These are phyloP conservation scores for Arabis hirsuta DNA, from an alignment of 345 rosid species.

Conservation along the genomic window DNA sequence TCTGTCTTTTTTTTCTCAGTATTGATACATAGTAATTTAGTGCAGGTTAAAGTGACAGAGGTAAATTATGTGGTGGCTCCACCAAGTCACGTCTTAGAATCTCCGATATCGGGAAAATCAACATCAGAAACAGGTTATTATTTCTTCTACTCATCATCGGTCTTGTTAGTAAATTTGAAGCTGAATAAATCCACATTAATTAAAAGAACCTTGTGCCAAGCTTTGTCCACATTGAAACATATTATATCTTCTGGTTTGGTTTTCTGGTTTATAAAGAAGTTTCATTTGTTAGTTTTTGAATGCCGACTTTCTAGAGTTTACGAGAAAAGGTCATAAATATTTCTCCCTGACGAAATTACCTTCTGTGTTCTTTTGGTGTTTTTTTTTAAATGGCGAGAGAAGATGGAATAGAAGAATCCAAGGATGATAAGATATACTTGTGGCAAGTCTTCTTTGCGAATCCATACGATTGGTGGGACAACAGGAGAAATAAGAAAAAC, in stretches of 20 bases:
- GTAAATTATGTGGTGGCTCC: conserved; percentile 51
- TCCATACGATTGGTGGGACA: conserved; percentile 89
- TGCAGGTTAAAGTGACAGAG: conserved; percentile 65
- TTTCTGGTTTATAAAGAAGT: not conserved
- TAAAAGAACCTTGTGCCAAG: not conserved
- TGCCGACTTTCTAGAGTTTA: not conserved
- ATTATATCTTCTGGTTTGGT: conserved; percentile 15
- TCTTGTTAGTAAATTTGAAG: conserved; percentile 1
- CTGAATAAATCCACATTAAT: conserved; percentile 1
- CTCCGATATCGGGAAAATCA: conserved; percentile 31
- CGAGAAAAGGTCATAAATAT: not conserved
- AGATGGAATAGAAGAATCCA: conserved; percentile 30
- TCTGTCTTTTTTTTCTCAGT: not conserved
- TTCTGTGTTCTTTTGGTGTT: conserved; percentile 21
- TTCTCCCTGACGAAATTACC: not conserved
- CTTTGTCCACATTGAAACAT: not conserved
- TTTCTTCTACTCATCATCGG: not conserved
- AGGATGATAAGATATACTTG: conserved; percentile 45
- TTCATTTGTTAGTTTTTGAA: not conserved
- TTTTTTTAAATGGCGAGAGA: not conserved
- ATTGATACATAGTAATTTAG: not conserved
- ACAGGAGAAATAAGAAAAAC: conserved; percentile 57
- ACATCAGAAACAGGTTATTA: conserved; percentile 49
- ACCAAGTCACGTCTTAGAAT: conserved; percentile 31
- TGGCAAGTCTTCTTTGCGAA: conserved; percentile 78